Percentiles rank a stretch among this genome's conserved stretches.
These are phyloP conservation scores for Neurospora sp. DNA, from an alignment of 495 filamentous ascomycete species.

Conservation along the genomic window DNA sequence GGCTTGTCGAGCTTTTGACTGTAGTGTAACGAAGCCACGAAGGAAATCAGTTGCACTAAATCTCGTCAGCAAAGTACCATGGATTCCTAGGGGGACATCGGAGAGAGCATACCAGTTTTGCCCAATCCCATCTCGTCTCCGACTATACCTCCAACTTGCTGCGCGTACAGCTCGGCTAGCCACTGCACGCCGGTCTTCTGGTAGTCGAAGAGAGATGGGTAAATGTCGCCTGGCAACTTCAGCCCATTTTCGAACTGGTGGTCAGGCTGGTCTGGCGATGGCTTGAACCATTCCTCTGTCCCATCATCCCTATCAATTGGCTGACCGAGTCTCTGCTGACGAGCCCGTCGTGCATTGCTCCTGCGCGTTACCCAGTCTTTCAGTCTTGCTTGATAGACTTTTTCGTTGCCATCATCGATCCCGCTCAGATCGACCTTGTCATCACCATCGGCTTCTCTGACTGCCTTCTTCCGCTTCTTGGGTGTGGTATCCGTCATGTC, in stretches of 20 bases:
- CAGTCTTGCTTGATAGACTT: constrained; percentile 67
- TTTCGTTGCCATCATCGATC: constrained; percentile 88
- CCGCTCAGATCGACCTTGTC: constrained; percentile 59
- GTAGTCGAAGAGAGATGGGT: constrained; percentile 83
- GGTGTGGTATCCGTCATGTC: constrained; percentile 24
- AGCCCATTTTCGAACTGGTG: constrained; percentile 63
- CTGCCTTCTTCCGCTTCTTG: constrained; percentile 31
- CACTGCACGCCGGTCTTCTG: constrained; percentile 93
- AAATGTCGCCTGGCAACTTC: constrained; percentile 82
- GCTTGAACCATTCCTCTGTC: constrained; percentile 71
- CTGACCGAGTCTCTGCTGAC: constrained; percentile 25
- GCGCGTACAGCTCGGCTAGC: constrained; percentile 86
- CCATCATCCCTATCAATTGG: constrained; percentile 25
- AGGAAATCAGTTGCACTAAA: constrained; percentile 73
- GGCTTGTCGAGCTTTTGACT: constrained; percentile 76
- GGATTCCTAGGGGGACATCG: neutral
- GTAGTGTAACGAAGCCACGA: constrained; percentile 83
- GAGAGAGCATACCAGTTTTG: constrained; percentile 51
- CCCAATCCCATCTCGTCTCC: constrained; percentile 98
- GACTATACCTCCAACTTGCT: constrained; percentile 86
- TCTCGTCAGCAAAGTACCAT: neutral
- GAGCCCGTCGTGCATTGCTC: constrained; percentile 50
- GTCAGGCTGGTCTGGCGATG: constrained; percentile 71
- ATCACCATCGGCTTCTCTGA: constrained; percentile 25
- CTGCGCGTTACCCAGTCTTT: constrained; percentile 63